Conservation (phyloP, 129 eudicot genomes). For the Silybum marianum region DNA sequence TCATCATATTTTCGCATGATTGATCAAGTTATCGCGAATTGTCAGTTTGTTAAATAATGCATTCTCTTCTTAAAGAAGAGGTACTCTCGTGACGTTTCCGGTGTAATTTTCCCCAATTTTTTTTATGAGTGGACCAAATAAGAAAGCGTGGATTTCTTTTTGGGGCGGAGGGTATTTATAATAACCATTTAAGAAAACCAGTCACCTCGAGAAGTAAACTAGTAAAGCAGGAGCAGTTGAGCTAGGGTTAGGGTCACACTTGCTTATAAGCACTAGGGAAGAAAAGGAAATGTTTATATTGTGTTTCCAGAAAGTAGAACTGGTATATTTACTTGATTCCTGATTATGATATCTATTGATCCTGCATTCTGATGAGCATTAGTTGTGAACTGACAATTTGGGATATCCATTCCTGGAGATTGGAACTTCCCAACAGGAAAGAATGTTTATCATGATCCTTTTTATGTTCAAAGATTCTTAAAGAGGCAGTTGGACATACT, state of each 20-base stretch:
- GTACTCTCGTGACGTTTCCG: background rate
- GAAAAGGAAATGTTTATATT: background rate
- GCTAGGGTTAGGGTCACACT: background rate
- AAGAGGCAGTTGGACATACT: background rate
- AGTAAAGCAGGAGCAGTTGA: background rate
- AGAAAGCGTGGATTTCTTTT: background rate
- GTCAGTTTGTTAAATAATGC: background rate
- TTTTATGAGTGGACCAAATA: background rate
- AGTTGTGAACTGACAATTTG: background rate
- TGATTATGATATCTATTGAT: background rate
- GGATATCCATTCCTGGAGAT: background rate
- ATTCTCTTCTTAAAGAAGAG: no score
- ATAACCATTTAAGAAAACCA: background rate
- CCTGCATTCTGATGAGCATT: background rate
- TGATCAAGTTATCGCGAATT: background rate
- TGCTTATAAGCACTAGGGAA: background rate
- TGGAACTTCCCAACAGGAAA: background rate
- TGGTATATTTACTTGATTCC: background rate
- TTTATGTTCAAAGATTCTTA: background rate
- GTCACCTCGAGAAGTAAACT: background rate
- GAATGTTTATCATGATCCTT: background rate
- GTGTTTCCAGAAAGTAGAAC: slow-evolving; percentile 12
- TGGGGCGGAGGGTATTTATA: background rate
- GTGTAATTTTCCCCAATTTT: background rate
- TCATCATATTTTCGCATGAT: background rate